These are phyloP conservation scores for Penicillium cataractarum DNA, from an alignment of 495 filamentous ascomycete species.

Conservation along the genomic window DNA sequence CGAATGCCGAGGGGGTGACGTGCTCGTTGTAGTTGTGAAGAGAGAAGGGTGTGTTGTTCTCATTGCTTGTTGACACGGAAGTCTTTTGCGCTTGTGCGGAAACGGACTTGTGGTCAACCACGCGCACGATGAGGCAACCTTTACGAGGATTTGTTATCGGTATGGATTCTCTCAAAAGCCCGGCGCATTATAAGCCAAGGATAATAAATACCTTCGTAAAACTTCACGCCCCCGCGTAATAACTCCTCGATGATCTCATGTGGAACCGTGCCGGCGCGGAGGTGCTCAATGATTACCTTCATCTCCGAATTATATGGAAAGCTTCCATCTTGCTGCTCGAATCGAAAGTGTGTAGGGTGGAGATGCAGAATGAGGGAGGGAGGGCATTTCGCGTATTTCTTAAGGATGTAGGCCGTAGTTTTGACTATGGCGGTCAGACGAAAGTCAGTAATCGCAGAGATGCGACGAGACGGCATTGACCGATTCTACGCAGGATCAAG, in stretches of 20 bases:
- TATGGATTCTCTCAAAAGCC: background rate
- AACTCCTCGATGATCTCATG: slow-evolving; percentile 77
- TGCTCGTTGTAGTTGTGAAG: slow-evolving; percentile 89
- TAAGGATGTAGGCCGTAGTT: slow-evolving; percentile 75
- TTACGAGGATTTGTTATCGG: slow-evolving; percentile 11
- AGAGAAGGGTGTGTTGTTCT: slow-evolving; percentile 72
- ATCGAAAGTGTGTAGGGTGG: slow-evolving; percentile 82
- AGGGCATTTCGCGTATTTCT: slow-evolving; percentile 72
- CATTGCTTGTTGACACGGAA: slow-evolving; percentile 53
- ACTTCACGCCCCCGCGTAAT: slow-evolving; percentile 66
- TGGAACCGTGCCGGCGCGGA: slow-evolving; percentile 67
- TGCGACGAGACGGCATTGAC: slow-evolving; percentile 15
- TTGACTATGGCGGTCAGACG: slow-evolving; percentile 52
- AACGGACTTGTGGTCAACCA: slow-evolving; percentile 79
- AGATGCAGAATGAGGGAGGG: slow-evolving; percentile 89
- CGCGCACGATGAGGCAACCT: slow-evolving; percentile 90
- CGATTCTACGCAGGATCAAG: background rate
- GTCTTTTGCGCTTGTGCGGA: slow-evolving; percentile 59
- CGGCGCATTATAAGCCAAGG: background rate
- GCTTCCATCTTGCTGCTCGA: slow-evolving; percentile 92
- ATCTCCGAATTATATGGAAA: slow-evolving; percentile 91
- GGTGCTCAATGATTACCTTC: slow-evolving; percentile 78
- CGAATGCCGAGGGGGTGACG: slow-evolving; percentile 84
- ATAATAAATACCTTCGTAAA: slow-evolving; percentile 75
- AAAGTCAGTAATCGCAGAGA: slow-evolving; percentile 6